phyloP scores from a whole-genome alignment of 352 stramenopile genomes.

The Pythium rishiriense region DNA sequence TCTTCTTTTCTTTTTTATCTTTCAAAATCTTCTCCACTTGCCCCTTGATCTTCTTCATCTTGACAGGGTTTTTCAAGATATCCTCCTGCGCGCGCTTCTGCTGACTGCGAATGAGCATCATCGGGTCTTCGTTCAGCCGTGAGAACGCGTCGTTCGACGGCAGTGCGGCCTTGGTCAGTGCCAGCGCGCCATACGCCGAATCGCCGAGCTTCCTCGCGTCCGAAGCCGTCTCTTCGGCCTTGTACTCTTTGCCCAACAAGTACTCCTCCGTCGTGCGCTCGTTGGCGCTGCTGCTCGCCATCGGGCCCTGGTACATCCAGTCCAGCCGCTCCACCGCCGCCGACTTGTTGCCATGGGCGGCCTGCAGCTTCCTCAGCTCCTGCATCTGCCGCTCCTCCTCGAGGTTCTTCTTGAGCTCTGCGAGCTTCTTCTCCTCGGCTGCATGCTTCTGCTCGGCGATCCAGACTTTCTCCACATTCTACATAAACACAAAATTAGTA shows the following conservation, averaged over 20 bases:
- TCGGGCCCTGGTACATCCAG: slow-evolving; percentile 97
- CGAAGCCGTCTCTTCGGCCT: slow-evolving; percentile 42
- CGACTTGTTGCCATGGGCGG: slow-evolving; percentile 76
- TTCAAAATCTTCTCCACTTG: slow-evolving; percentile 77
- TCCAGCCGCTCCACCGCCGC: slow-evolving; percentile 86
- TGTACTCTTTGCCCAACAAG: slow-evolving; percentile 92
- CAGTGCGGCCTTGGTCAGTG: slow-evolving; percentile 46
- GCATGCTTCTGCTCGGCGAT: slow-evolving; percentile 95
- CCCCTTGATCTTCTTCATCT: slow-evolving; percentile 88
- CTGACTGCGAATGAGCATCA: slow-evolving; percentile 93
- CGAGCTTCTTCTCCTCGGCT: slow-evolving; percentile 92
- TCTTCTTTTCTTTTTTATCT: slow-evolving; percentile 74
- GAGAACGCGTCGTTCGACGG: slow-evolving; percentile 92
- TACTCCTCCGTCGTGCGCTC: slow-evolving; percentile 88
- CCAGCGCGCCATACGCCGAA: slow-evolving; percentile 70
- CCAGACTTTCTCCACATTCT: slow-evolving; percentile 99
- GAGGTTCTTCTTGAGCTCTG: slow-evolving; percentile 96
- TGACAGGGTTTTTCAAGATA: slow-evolving; percentile 89
- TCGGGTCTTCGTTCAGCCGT: slow-evolving; percentile 94
- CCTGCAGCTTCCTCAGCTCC: slow-evolving; percentile 92
- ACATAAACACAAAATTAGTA: slow-evolving; percentile 6
- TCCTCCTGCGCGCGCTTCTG: slow-evolving; percentile 78
- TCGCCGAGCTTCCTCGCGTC: slow-evolving; percentile 55
- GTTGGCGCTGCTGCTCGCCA: slow-evolving; percentile 42
- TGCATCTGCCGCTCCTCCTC: slow-evolving; percentile 95